Evolutionary conservation across 2,329 filamentous ascomycete genomes (phyloP).

Genomic region (Grosmannia clavigera): DNA sequence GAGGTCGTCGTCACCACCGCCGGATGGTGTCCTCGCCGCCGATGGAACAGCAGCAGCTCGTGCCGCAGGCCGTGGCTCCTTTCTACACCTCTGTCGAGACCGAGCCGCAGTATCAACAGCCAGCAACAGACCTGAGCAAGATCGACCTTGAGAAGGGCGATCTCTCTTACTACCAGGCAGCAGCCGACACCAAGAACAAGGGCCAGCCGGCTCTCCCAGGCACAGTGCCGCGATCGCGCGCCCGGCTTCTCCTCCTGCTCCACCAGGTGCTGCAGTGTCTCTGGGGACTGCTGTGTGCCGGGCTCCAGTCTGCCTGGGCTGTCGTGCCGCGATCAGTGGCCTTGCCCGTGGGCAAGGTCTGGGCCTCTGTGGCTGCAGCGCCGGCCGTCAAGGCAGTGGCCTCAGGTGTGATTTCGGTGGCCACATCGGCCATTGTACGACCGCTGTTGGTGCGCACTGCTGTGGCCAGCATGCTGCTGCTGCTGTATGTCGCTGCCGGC

Average conservation of each 20-base stretch:
- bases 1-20: conserved; percentile 5
- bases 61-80: background rate
- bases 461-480: conserved; percentile 5
- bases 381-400: conserved; percentile 4
- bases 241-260: conserved; percentile 6
- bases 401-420: background rate
- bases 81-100: background rate
- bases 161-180: background rate
- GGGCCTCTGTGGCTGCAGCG: conserved; percentile 1
- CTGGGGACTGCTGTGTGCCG: conserved; percentile 4
- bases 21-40: conserved; percentile 4
- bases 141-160: conserved; percentile 6
- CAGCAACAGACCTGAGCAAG: background rate
- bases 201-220: background rate
- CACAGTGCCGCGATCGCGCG: background rate
- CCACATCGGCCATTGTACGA: conserved; percentile 1
- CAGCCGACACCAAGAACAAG: background rate
- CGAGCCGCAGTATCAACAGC: background rate
- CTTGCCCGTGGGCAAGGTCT: conserved; percentile 5
- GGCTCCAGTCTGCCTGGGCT: conserved; percentile 3
- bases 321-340: conserved; percentile 9
- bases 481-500: background rate
- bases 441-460: conserved; percentile 8
- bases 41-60: background rate
- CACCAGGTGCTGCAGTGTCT: conserved; percentile 7